Evolutionary conservation across 1,139 yeast species (phyloP), one percentile per base, ranked within the genome.

Genomic region (Hansenula lynferdii): DNA sequence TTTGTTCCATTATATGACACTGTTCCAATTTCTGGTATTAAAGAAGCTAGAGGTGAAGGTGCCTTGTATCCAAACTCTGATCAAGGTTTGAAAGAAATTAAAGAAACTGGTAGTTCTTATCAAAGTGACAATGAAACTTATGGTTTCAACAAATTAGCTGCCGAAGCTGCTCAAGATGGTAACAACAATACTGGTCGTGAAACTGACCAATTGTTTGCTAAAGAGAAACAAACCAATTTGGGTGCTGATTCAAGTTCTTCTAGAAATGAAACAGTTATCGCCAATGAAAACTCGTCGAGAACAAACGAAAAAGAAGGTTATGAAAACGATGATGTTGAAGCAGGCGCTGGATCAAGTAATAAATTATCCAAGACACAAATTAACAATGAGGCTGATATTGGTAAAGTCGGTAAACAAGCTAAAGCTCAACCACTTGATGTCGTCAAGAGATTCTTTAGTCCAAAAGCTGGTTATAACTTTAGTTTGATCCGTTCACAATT

Each of bases 11-110:
- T 82, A 42, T 65, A 78, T 51, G 86, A 76, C 51, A 67, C 72
- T 28, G 86, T 84, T 37, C 92, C 97, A 45, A 72, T 95, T 37
- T 77, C 86, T 40, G 87, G 86, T 6, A 69, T 84, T 45, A 68
- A 69, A 45, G 71, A 72, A 49, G 77, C 82, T 29, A 68, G 77
- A 46, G 83, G 81, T 43, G 79, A 72, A 43, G 41, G 36, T 15
- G 56, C 52, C 21, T 42, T 42, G 9, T 72, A 72, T 45, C 72
- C 87, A 49, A 61, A 59, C 58, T 61, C 67, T 30, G 92, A 84
- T 54, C 81, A 79, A 56, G 92, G 92, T 35, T 57, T 51, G 46
- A 64, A 67, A 41, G 87, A 83, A 58, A 69, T 79, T 36, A 67
- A 67, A 47, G 54, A 60, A 24, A 76, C 75, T 48, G 85, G 86